phyloP scores from a whole-genome alignment of 306 rosid species.

The Astragalus membranaceus region DNA sequence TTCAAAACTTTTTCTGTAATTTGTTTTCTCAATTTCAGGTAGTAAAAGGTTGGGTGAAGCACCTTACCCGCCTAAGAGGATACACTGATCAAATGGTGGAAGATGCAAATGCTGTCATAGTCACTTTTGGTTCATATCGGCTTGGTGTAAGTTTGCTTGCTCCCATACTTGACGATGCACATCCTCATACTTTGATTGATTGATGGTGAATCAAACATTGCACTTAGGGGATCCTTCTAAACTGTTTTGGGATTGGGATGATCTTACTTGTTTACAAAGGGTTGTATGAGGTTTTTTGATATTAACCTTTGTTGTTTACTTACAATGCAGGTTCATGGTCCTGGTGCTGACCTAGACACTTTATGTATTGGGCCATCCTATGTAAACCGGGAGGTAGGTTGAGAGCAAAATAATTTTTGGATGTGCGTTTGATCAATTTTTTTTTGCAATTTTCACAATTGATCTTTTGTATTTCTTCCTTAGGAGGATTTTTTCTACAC shows the following conservation, averaged over 20 bases:
- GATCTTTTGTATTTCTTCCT: neutral
- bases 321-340: constrained; percentile 64
- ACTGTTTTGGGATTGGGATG: neutral
- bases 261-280: neutral
- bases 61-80: constrained; percentile 60
- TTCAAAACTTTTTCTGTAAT: neutral
- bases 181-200: neutral
- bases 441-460: neutral
- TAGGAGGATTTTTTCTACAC: constrained; percentile 82
- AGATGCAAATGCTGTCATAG: constrained; percentile 76
- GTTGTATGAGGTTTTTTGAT: neutral
- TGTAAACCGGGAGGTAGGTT: constrained; percentile 64
- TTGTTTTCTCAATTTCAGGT: constrained; percentile 36
- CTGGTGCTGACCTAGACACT: constrained; percentile 87
- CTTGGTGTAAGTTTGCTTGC: constrained; percentile 62
- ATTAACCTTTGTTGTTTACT: neutral
- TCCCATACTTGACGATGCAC: neutral
- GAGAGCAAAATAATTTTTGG: neutral
- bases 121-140: constrained; percentile 48
- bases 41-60: constrained; percentile 82
- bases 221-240: neutral
- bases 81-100: constrained; percentile 94
- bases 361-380: constrained; percentile 85
- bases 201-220: neutral
- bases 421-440: neutral